Percentiles rank a stretch among this genome's conserved stretches.
Conservation (phyloP, 495 filamentous ascomycete species). For the Aspergillus taichungensis region DNA sequence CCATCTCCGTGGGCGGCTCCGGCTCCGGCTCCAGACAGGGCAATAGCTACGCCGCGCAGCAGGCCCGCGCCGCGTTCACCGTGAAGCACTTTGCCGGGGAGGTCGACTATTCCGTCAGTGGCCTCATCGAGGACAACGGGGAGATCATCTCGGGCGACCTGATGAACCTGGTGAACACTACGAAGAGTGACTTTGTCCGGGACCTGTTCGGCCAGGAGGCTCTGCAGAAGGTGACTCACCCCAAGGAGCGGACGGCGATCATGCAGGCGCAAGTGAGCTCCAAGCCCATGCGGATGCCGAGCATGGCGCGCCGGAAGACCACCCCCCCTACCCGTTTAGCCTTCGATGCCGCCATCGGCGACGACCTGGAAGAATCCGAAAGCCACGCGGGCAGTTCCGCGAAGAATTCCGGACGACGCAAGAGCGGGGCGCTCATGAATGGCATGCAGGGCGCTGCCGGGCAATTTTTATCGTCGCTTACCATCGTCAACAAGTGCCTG, state of each 20-base stretch:
- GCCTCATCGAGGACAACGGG: conserved; percentile 86
- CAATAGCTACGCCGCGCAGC: conserved; percentile 74
- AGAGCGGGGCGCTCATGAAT: conserved; percentile 33
- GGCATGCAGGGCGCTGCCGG: conserved; percentile 78
- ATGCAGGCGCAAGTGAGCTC: conserved; percentile 96
- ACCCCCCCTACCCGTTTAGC: conserved; percentile 36
- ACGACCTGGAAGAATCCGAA: conserved; percentile 48
- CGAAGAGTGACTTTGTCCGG: conserved; percentile 77
- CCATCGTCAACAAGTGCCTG: conserved; percentile 78
- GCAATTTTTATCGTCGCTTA: conserved; percentile 83
- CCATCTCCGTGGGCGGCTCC: conserved; percentile 64
- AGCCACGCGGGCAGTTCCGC: conserved; percentile 33
- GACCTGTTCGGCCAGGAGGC: conserved; percentile 92
- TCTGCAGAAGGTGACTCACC: conserved; percentile 80
- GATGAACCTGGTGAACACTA: conserved; percentile 87
- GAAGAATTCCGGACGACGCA: conserved; percentile 23
- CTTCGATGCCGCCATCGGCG: conserved; percentile 28
- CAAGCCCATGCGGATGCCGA: conserved; percentile 83
- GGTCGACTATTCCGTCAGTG: conserved; percentile 84
- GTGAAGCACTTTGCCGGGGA: conserved; percentile 94
- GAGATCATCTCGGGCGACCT: conserved; percentile 93
- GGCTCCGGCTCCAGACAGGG: conserved; percentile 59
- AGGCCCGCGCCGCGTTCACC: conserved; percentile 68
- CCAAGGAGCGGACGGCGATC: conserved; percentile 79
- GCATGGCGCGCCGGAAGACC: conserved; percentile 71